Base-by-base conservation (phyloP, 2,329 filamentous ascomycete species). In the Penicillium concentricum region DNA sequence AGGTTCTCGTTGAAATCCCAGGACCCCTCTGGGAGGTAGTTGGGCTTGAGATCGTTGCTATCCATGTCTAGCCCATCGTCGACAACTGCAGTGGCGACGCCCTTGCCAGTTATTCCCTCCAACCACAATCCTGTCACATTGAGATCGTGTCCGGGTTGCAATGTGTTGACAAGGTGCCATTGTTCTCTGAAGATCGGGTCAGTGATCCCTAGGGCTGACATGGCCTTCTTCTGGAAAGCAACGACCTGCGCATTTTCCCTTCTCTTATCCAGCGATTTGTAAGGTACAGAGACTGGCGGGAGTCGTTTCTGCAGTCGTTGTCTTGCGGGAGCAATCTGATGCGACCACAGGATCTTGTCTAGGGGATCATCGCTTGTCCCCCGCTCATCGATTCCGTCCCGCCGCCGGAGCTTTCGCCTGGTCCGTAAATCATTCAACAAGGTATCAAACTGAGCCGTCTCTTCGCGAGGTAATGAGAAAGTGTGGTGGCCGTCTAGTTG, bases 61-160 rank as follows among this genome's bases (percentile, higher is more conserved):
- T 96, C 85, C 88, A 99, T 94, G 70, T 99, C 94, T 63, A 99
- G 76, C 0, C 94, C 94, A 75, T 99, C 94, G 69, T 99, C 94
- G 4, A 99, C 90, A 65, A 99, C 94, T 53, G 93, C 93, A 2
- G 96, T 91, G 1, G 91, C 96, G 18, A 89, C 84, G 59, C 93
- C 93, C 67, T 91, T 85, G 52, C 94, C 94, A 0, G 93, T 97
- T 56, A 97, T 87, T 5, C 92, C 93, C 65, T 94, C 86, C 66
- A 91, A 72, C 94, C 94, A 99, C 6, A 97, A 82, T 13, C 87
- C 91, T 0, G 92, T 96, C n/a, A 97, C 92, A 68, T 99, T 99
- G 69, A 99, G 84, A 72, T 99, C 94, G 75, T 97, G 90, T 6
- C 92, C 93, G 0, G 86, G 72, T 66, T 96, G 86, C 6, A 89